Evolutionary conservation across 2,329 filamentous ascomycete genomes (phyloP).

Genomic region (Epichloe glyceriae): DNA sequence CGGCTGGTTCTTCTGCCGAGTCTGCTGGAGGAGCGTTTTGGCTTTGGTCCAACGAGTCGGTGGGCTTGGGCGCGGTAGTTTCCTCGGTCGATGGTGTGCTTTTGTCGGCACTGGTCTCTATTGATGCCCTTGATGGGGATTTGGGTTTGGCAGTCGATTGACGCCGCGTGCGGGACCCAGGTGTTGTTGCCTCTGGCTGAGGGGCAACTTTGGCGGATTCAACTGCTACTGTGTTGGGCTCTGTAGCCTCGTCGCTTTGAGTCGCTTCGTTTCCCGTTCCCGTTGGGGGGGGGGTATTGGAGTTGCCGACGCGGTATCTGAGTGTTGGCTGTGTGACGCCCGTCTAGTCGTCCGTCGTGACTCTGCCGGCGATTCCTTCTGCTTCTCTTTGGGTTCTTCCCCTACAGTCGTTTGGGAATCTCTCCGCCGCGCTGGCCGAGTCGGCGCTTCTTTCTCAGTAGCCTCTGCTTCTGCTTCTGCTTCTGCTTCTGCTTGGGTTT

Average conservation of each 20-base stretch:
- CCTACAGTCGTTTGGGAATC: background rate
- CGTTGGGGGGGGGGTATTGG: background rate
- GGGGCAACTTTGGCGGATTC: background rate
- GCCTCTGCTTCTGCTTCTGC: background rate
- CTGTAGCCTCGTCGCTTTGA: background rate
- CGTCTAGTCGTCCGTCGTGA: constrained; percentile 1
- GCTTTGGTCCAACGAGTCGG: background rate
- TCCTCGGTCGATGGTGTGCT: background rate
- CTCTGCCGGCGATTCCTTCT: background rate
- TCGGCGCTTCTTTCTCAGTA: background rate
- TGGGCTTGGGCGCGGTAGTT: background rate
- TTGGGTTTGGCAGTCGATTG: constrained; percentile 2
- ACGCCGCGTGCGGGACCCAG: background rate
- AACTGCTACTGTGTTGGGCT: background rate
- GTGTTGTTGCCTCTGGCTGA: background rate
- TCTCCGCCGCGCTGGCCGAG: background rate
- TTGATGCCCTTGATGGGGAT: background rate
- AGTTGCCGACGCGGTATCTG: background rate
- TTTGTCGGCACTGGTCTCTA: background rate
- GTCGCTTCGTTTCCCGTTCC: background rate
- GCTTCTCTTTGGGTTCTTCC: background rate
- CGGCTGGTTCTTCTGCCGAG: constrained; percentile 3
- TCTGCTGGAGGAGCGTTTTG: background rate
- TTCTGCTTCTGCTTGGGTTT: too few species aligned
- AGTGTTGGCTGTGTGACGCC: constrained; percentile 4